Conservation (phyloP, 331 rosid species). For the Acacia pycnantha region DNA sequence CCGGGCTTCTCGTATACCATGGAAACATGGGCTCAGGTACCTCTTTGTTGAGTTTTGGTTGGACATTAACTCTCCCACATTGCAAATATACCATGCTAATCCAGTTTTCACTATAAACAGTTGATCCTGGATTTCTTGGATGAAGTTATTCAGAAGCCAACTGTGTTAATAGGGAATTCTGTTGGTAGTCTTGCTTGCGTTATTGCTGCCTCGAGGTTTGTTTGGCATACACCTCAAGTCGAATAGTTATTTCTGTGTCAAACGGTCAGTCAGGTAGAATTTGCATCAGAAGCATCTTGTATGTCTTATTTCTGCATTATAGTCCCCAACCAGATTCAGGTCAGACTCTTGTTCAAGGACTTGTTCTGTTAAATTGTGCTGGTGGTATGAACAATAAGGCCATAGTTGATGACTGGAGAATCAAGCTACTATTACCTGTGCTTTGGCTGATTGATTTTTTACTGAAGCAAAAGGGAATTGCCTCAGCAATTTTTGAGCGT, state of each 20-base stretch:
- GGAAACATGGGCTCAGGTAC: conserved; percentile 93
- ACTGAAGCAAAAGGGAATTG: conserved; percentile 65
- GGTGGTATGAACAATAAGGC: conserved; percentile 99
- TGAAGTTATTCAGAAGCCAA: conserved; percentile 71
- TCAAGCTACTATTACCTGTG: conserved; percentile 74
- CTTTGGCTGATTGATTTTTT: conserved; percentile 81
- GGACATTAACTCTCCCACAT: background rate
- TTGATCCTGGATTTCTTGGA: conserved; percentile 82
- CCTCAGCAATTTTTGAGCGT: conserved; percentile 75
- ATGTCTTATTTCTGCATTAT: conserved; percentile 26
- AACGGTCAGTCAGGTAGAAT: background rate
- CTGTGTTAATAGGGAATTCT: conserved; percentile 89
- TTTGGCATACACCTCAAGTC: conserved; percentile 18
- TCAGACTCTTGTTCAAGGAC: conserved; percentile 61
- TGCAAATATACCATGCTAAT: conserved; percentile 13
- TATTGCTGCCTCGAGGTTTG: conserved; percentile 83
- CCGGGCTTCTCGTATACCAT: conserved; percentile 70
- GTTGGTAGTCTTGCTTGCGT: conserved; percentile 97
- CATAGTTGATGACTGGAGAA: conserved; percentile 93
- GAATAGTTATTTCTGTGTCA: conserved; percentile 1
- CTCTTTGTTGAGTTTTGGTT: conserved; percentile 19
- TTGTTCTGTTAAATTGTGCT: conserved; percentile 80
- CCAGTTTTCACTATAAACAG: conserved; percentile 40
- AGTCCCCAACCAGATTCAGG: conserved; percentile 58
- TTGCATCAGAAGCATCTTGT: conserved; percentile 13